Conservation (phyloP, 352 stramenopile genomes). For the Globisporangium spiculum region DNA sequence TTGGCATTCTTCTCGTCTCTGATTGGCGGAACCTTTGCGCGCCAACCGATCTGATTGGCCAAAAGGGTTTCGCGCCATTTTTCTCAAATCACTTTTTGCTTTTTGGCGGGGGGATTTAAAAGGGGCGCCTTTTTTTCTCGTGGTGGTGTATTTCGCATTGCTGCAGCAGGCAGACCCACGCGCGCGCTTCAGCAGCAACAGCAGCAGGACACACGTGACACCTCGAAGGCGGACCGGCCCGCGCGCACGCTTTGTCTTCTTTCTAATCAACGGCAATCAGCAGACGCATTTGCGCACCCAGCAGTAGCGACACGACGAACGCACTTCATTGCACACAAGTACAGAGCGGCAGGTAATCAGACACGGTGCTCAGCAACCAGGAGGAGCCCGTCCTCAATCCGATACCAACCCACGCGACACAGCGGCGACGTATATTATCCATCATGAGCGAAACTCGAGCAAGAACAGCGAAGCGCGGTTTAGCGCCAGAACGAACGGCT, state of each 20-base stretch:
- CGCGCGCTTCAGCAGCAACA: background rate
- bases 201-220: background rate
- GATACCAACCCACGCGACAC: background rate
- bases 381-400: background rate
- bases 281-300: background rate
- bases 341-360: background rate
- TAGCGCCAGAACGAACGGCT: background rate
- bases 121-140: background rate
- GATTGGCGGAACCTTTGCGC: slow-evolving; percentile 13
- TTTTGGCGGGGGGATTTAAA: slow-evolving; percentile 13
- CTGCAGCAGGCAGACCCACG: background rate
- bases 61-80: slow-evolving; percentile 5
- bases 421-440: background rate
- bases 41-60: slow-evolving; percentile 2
- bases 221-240: background rate
- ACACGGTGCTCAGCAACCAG: background rate
- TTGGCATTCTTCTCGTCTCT: background rate
- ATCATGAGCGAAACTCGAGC: slow-evolving; percentile 9
- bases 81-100: background rate
- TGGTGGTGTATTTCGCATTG: background rate
- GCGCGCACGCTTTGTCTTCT: background rate
- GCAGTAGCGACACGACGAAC: background rate
- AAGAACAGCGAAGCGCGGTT: slow-evolving; percentile 13
- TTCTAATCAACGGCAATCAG: background rate
- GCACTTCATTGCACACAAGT: background rate